These are phyloP conservation scores for Rubia peregrina DNA, from an alignment of 305 asterid species.

Conservation along the genomic window DNA sequence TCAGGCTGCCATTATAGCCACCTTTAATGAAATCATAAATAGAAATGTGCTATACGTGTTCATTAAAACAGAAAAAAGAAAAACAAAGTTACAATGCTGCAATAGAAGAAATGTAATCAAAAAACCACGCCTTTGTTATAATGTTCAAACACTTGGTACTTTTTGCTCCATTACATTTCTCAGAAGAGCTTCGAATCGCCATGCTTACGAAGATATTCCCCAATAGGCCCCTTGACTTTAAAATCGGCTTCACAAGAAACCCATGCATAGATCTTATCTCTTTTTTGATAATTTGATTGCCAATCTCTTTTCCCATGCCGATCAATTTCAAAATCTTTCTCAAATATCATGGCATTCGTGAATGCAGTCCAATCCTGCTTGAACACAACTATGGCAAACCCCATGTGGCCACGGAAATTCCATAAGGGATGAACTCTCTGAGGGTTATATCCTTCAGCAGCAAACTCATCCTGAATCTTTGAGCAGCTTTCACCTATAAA, in stretches of 20 bases:
- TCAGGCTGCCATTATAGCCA: background rate
- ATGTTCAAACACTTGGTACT: background rate
- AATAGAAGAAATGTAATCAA: background rate
- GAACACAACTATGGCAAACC: conserved; percentile 63
- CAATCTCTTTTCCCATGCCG: conserved; percentile 63
- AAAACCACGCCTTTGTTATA: background rate
- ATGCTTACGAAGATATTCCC: conserved; percentile 20
- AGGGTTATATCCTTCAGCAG: conserved; percentile 58
- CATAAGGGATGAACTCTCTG: conserved; percentile 59
- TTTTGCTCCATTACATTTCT: conserved; percentile 7
- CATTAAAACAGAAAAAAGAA: background rate
- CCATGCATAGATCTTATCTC: conserved; percentile 35
- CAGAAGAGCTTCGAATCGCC: conserved; percentile 25
- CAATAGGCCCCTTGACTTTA: conserved; percentile 29
- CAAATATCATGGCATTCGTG: conserved; percentile 57
- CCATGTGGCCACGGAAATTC: conserved; percentile 53
- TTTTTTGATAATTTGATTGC: conserved; percentile 18
- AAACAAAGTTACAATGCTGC: background rate
- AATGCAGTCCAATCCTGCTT: conserved; percentile 65
- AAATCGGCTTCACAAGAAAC: conserved; percentile 71
- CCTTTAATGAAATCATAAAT: background rate
- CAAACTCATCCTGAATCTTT: conserved; percentile 41
- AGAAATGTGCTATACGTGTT: background rate
- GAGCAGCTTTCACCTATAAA: conserved; percentile 56
- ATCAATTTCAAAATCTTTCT: conserved; percentile 52